These are phyloP conservation scores for Lentinula novae-zelandiae DNA, from an alignment of 1,284 basidiomycete species.

Conservation along the genomic window DNA sequence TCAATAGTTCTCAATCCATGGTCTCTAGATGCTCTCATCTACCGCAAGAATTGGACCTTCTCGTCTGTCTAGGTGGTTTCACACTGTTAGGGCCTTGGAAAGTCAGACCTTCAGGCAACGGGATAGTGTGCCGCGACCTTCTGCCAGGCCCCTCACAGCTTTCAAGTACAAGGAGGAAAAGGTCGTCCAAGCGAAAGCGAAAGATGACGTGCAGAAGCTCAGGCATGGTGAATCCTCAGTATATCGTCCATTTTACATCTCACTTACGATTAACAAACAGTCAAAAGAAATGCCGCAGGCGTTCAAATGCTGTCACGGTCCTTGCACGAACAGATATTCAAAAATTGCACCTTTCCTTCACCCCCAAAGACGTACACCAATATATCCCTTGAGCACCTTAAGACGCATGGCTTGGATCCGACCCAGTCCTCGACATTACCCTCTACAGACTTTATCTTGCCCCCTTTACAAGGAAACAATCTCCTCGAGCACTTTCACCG, in stretches of 20 bases:
- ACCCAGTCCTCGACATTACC: slow-evolving; percentile 78
- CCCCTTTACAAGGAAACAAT: slow-evolving; percentile 77
- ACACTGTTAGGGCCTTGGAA: slow-evolving; percentile 9
- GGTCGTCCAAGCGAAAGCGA: neutral
- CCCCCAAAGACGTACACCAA: slow-evolving; percentile 64
- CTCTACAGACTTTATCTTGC: slow-evolving; percentile 79
- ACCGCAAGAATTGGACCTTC: slow-evolving; percentile 9
- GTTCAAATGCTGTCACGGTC: slow-evolving; percentile 87
- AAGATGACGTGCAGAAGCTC: slow-evolving; percentile 1
- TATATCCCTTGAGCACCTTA: slow-evolving; percentile 79
- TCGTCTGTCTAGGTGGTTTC: slow-evolving; percentile 19
- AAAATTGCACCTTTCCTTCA: slow-evolving; percentile 59
- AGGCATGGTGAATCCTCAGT: slow-evolving; percentile 9
- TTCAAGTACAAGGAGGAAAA: slow-evolving; percentile 16
- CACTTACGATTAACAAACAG: slow-evolving; percentile 25
- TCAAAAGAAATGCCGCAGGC: slow-evolving; percentile 82
- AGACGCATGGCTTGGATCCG: slow-evolving; percentile 76
- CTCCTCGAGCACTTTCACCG: slow-evolving; percentile 89
- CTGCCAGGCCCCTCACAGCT: slow-evolving; percentile 3
- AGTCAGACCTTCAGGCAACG: slow-evolving; percentile 13
- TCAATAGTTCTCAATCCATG: slow-evolving; percentile 3
- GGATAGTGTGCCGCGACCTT: neutral
- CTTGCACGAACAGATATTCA: slow-evolving; percentile 85
- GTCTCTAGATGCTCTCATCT: slow-evolving; percentile 13
- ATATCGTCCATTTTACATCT: neutral